Base-by-base conservation (phyloP, 2,329 filamentous ascomycete genomes). In the Fusarium sp. region DNA sequence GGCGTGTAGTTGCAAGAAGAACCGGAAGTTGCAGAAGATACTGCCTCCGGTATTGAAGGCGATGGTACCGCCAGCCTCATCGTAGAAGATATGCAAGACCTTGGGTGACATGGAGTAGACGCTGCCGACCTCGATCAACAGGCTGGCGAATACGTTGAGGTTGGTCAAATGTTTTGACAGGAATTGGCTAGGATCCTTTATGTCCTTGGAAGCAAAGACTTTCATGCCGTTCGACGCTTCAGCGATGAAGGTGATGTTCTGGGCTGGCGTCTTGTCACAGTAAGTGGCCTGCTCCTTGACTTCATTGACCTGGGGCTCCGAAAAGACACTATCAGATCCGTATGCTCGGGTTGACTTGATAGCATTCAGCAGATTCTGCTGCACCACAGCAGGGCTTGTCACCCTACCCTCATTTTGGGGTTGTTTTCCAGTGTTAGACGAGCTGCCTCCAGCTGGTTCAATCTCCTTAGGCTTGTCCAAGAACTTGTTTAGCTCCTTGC, bases 21-120 rank as follows among this genome's bases (percentile, higher is more conserved):
- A 97, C 20, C 93, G 87, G 69, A 97, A 87, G 77, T 99, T 99
- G 84, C 94, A 98, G 83, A 98, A 99, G 30, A 99, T 88, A 74
- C 91, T 93, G 40, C 95, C 94, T 41, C 86, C 88, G 11, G 88
- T 87, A 78, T 99, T 99, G 85, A 99, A 99, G 0, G 95, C 96
- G 68, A 99, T 97, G 0, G 94, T 94, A 59, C 88, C 88, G 7
- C 94, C 92, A 5, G 83, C 81, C 43, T 91, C 88, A 74, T 98
- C 94, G 74, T 94, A 94, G 82, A 95, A 98, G 53, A 98, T 92
- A 78, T 97, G 95, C 61, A 98, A 79, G 5, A 90, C 89, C 32
- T 87, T 84, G 1, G 87, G 84, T 2, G 88, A 84, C 25, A 98
- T 85, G 4, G 88, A 86, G 79, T 97, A 98, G 13, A 97, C 86